Evolutionary conservation across 2,329 filamentous ascomycete species (phyloP), one percentile per base, ranked within the genome.

Genomic region (Ophiostoma sp.): DNA sequence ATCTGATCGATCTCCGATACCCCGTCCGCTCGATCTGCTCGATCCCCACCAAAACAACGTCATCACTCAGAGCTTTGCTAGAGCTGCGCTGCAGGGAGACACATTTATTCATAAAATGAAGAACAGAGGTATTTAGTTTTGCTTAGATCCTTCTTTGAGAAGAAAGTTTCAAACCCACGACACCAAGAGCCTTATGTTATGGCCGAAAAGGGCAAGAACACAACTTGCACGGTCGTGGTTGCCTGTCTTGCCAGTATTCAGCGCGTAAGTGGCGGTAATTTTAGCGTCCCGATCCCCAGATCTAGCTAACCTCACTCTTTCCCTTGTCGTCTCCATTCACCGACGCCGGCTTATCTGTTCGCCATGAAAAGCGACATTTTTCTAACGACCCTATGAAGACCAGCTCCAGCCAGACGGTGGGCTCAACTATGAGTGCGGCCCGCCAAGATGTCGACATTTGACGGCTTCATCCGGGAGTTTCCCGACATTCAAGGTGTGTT

Each of bases 401-500:
- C 17, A 31, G 57, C 6, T 36, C 31, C 12, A 0, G 5, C 3
- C 7, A n/a, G 12, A 42, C 2, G n/a, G 6, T 11, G 9, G 36
- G 22, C n/a, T 39, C 39, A 28, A 19, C 15, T 28, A 45, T 28
- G 61, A 39, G 36, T 22, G 9, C 36, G 3, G 36, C 12, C 25
- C 25, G 5, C 48, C 48, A 33, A 28, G 4, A 77, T 75, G 74
- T 75, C 73, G 28, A 73, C 72, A 1, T 74, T 76, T 39, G 71
- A 74, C 31, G 74, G 75, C 28, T 66, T 63, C 59, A 71, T 74
- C 15, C 17, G 31, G 3, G 75, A 74, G 55, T 74, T 74, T 50
- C 70, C 69, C 3, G 66, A 66, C n/a, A 70, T 71, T 2, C 75
- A 76, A 59, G 76, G 76, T 75, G n/a, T 28, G 57, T 45, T n/a